phyloP scores from a whole-genome alignment of 306 rosid genomes.

The Trichosanthes cucumerina region DNA sequence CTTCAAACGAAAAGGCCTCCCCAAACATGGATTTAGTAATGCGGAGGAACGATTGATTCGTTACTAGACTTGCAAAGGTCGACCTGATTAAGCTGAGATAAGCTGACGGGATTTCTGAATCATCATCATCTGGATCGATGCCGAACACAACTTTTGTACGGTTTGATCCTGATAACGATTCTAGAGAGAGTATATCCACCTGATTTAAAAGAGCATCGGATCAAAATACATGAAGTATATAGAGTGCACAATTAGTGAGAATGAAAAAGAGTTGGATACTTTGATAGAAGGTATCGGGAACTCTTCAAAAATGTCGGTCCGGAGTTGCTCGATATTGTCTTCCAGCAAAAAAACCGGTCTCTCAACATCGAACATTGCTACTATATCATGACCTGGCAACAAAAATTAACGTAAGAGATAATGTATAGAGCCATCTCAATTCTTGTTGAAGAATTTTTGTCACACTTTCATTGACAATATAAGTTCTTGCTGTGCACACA shows the following conservation, averaged over 20 bases:
- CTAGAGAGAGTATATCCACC: slow-evolving; percentile 59
- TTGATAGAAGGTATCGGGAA: slow-evolving; percentile 39
- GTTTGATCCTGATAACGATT: slow-evolving; percentile 35
- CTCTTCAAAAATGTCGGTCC: slow-evolving; percentile 51
- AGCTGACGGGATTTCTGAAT: slow-evolving; percentile 35
- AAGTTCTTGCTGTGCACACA: background rate
- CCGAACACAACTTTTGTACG: slow-evolving; percentile 57
- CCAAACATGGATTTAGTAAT: slow-evolving; percentile 59
- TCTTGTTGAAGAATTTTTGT: background rate
- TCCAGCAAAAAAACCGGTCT: slow-evolving; percentile 50
- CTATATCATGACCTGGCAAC: slow-evolving; percentile 60
- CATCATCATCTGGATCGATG: slow-evolving; percentile 35
- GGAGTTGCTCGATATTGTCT: slow-evolving; percentile 47
- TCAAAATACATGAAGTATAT: slow-evolving; percentile 12
- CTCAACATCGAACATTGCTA: slow-evolving; percentile 53
- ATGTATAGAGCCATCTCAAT: background rate
- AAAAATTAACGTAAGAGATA: background rate
- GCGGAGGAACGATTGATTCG: slow-evolving; percentile 29
- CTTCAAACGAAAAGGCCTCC: slow-evolving; percentile 45
- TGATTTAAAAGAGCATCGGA: slow-evolving; percentile 22
- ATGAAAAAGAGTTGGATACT: slow-evolving; percentile 23
- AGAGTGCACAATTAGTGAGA: background rate
- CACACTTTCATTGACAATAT: background rate
- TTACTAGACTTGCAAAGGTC: slow-evolving; percentile 32
- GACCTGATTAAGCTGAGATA: slow-evolving; percentile 46